These are phyloP conservation scores for Blastomyces parvus DNA, from an alignment of 2,329 filamentous ascomycete genomes.

Conservation along the genomic window DNA sequence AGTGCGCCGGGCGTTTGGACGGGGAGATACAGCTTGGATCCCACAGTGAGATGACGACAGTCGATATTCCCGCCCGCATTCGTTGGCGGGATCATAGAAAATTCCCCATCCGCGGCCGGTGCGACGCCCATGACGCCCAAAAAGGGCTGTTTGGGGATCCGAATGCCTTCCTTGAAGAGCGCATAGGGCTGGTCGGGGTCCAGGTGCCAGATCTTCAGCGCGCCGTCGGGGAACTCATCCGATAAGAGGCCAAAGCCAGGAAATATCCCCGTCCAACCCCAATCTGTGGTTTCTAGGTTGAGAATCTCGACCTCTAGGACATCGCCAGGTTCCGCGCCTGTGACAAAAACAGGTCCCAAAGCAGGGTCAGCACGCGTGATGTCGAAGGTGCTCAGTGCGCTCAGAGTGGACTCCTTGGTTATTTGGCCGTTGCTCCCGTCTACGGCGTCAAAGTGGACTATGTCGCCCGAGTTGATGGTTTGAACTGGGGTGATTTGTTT, in stretches of 20 bases:
- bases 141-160: conserved; percentile 44
- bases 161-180: conserved; percentile 41
- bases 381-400: conserved; percentile 36
- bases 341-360: conserved; percentile 43
- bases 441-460: conserved; percentile 41
- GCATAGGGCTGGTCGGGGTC: conserved; percentile 32
- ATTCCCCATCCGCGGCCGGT: conserved; percentile 37
- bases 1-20: conserved; percentile 43
- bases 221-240: conserved; percentile 39
- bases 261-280: conserved; percentile 47
- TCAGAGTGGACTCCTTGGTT: conserved; percentile 33
- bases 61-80: conserved; percentile 48
- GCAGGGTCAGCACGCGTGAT: conserved; percentile 39
- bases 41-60: conserved; percentile 42
- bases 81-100: conserved; percentile 44
- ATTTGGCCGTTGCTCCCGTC: conserved; percentile 46
- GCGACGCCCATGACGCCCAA: conserved; percentile 46
- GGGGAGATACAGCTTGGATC: conserved; percentile 42
- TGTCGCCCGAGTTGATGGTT: conserved; percentile 41
- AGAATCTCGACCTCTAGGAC: conserved; percentile 45
- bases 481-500: conserved; percentile 37
- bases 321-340: conserved; percentile 43
- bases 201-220: conserved; percentile 44
- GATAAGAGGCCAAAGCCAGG: conserved; percentile 43
- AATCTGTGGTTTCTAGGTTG: conserved; percentile 36